phyloP scores from a whole-genome alignment of 2,329 filamentous ascomycete genomes.

The Exophiala sp. region DNA sequence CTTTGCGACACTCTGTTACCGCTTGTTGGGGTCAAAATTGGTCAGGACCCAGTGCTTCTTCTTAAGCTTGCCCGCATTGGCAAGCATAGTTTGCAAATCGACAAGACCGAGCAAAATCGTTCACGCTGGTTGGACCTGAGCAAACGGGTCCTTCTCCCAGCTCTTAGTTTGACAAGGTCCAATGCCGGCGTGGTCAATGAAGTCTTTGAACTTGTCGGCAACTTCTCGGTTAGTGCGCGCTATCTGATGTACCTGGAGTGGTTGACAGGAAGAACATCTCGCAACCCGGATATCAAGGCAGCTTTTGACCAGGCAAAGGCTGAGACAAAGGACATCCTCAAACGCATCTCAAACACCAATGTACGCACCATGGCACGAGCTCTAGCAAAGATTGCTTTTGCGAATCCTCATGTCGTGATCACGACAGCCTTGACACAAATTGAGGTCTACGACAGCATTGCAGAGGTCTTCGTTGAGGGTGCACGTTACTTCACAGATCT shows the following conservation, averaged over 20 bases:
- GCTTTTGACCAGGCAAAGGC: constrained; percentile 71
- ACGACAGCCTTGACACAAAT: constrained; percentile 82
- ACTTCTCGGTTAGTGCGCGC: constrained; percentile 68
- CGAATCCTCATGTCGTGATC: constrained; percentile 87
- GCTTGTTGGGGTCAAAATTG: constrained; percentile 80
- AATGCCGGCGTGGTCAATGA: constrained; percentile 82
- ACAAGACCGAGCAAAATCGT: constrained; percentile 63
- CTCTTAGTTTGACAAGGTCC: constrained; percentile 75
- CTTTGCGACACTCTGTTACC: constrained; percentile 80
- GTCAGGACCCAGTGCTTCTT: constrained; percentile 70
- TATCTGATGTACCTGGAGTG: constrained; percentile 92
- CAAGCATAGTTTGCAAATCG: constrained; percentile 63
- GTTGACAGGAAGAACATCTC: constrained; percentile 72
- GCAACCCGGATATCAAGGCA: constrained; percentile 67
- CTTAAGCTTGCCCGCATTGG: constrained; percentile 84
- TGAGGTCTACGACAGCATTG: constrained; percentile 89
- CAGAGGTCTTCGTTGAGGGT: constrained; percentile 90
- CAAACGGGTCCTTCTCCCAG: constrained; percentile 76
- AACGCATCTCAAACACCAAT: constrained; percentile 83
- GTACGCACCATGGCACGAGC: constrained; percentile 77
- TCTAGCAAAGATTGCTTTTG: constrained; percentile 85
- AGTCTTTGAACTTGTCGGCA: constrained; percentile 73
- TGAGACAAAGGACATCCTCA: constrained; percentile 80
- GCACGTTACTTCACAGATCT: constrained; percentile 88
- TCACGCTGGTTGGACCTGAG: constrained; percentile 79